These are phyloP conservation scores for Rhododendron vialii DNA, from an alignment of 148 eudicot species.

Conservation along the genomic window DNA sequence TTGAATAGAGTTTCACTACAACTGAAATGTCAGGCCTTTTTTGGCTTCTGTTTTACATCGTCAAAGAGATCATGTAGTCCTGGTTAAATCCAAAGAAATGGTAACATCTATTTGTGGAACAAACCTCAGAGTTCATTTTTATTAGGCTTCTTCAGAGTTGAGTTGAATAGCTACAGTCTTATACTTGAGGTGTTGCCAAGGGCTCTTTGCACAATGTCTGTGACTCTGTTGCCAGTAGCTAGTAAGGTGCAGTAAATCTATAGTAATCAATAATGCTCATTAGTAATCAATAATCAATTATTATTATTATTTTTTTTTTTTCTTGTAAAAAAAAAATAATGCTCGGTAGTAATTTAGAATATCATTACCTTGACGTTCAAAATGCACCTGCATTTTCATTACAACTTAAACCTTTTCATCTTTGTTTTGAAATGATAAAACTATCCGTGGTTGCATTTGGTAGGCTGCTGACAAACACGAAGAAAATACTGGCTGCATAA, in stretches of 20 bases:
- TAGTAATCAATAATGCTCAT: background rate
- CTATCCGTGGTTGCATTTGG: background rate
- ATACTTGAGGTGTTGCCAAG: background rate
- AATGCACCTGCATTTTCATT: background rate
- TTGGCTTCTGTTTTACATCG: background rate
- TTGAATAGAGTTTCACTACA: background rate
- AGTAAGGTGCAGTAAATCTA: background rate
- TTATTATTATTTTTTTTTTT: too few relatives aligned
- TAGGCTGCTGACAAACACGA: conserved; percentile 44
- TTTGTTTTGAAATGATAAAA: background rate
- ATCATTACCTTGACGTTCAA: background rate
- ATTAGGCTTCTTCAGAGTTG: background rate
- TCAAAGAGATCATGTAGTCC: background rate
- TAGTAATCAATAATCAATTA: background rate
- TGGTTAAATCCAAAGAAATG: background rate
- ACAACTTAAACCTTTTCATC: background rate
- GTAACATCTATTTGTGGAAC: background rate
- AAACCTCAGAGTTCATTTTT: background rate
- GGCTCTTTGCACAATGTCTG: background rate
- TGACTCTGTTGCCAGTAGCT: background rate
- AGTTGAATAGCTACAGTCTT: background rate
- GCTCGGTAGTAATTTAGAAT: background rate
- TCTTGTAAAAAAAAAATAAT: background rate
- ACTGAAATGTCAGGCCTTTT: background rate
- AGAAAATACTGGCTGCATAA: conserved; percentile 35